Evolutionary conservation across 805 yeast genomes (phyloP), one percentile per base, ranked within the genome.

Genomic region (Wickerhamomyces sydowiorum): DNA sequence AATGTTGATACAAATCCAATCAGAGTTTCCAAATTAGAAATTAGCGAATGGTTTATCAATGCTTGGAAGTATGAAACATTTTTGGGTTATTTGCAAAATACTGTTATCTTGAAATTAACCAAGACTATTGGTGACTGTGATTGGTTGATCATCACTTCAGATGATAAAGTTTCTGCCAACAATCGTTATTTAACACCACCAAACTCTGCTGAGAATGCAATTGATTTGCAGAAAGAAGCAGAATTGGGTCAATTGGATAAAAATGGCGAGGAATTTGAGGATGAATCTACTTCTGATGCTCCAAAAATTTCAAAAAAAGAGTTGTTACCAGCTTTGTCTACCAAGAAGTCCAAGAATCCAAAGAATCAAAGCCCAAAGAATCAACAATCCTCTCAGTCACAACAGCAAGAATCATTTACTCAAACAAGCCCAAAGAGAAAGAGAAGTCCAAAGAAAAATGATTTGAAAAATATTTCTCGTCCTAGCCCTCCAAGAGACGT

Each of bases 11-110:
- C 41, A 15, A 25, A 50, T n/a, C 61, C 62, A 7, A 62, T 62
- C 7, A 55, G 65, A 39, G 57, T 65, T 13, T 65, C 67, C 2
- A 65, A 65, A 45, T 43, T 62, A 29, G 61, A 57, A n/a, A 53
- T 64, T 31, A 61, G 63, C 21, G 66, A 64, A 39, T 65, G 69
- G 68, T 63, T 65, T 36, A 61, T 65, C 37, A 62, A 64, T 34
- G 59, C 67, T 20, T 66, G 70, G 70, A 64, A 65, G 43, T 59
- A 62, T 36, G 70, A 65, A 43, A 61, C 66, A 14, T 63, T 62
- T 39, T 52, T 62, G 44, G 64, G 64, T 7, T 57, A 54, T 23
- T 51, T 65, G 36, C 60, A 59, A 18, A 61, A 60, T 40, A 64
- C 68, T 3, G 55, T 64, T 38, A 58, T 65, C 14, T 45, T 65